Percentiles rank a stretch among this genome's conserved stretches.
Evolutionary conservation across 1,139 yeast genomes (phyloP).

Genomic region (Geotrichum aggregatum): DNA sequence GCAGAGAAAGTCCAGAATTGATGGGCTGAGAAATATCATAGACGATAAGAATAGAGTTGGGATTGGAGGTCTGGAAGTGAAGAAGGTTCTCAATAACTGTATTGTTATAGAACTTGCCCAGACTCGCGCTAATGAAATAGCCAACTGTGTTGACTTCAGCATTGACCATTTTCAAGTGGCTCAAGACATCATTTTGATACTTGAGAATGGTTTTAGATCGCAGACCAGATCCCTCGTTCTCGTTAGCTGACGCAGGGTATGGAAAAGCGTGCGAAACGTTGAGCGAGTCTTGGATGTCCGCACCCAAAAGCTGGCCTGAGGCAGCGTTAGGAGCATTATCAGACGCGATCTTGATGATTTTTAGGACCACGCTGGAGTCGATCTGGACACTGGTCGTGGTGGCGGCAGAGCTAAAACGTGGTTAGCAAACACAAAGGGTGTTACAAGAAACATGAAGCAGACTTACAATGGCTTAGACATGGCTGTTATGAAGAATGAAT

Average conservation of each 20-base stretch:
- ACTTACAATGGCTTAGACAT: conserved; percentile 1
- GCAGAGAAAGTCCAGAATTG: conserved; percentile 55
- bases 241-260: conserved; percentile 51
- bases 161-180: conserved; percentile 58
- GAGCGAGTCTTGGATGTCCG: conserved; percentile 51
- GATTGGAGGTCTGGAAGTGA: conserved; percentile 57
- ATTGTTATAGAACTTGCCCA: conserved; percentile 63
- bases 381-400: conserved; percentile 32
- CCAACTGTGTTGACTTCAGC: conserved; percentile 74
- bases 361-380: conserved; percentile 53
- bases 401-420: too few species aligned
- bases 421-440: too few species aligned
- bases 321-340: conserved; percentile 63
- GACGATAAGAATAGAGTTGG: conserved; percentile 63
- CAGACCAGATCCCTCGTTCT: conserved; percentile 41
- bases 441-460: too few species aligned
- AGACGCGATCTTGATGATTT: conserved; percentile 70
- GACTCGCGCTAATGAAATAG: conserved; percentile 69
- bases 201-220: conserved; percentile 55
- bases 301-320: conserved; percentile 75
- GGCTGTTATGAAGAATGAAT: too few species aligned
- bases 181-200: conserved; percentile 67
- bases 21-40: conserved; percentile 70
- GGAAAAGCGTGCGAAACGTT: conserved; percentile 57
- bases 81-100: conserved; percentile 64